Conservation (phyloP, 306 rosid species). For the Lathyrus tuberosus region DNA sequence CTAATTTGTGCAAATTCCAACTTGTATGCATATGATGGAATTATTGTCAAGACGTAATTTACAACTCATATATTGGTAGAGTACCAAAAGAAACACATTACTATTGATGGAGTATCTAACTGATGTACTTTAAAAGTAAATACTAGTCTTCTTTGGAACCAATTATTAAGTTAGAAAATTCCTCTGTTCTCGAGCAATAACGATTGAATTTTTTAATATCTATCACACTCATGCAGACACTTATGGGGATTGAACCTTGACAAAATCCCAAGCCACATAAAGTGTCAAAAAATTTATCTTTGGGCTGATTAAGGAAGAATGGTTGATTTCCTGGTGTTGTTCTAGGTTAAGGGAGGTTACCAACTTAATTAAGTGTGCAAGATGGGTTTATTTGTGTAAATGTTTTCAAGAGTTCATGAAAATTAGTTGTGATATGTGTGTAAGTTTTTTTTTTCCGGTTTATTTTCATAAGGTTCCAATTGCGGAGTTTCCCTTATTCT, state of each 20-base stretch:
- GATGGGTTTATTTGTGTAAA: not conserved
- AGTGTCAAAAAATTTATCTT: not conserved
- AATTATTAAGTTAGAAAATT: not conserved
- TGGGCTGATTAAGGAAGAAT: not conserved
- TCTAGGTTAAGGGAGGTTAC: not conserved
- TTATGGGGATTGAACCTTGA: not conserved
- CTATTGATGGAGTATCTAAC: not conserved
- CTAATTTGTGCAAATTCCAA: conserved; percentile 2
- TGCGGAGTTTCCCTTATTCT: too few relatives aligned
- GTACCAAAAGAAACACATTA: conserved; percentile 6
- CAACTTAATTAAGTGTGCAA: not conserved
- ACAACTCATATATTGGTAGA: not conserved
- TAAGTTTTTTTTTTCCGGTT: not conserved
- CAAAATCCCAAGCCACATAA: not conserved
- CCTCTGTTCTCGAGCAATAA: conserved; percentile 2
- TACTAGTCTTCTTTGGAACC: conserved; percentile 3
- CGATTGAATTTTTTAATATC: not conserved
- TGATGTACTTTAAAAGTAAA: not conserved
- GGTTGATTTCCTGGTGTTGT: not conserved
- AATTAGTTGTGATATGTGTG: not conserved
- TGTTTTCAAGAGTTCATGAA: too few relatives aligned
- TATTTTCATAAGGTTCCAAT: not conserved
- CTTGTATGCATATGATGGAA: conserved; percentile 20
- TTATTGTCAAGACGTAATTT: not conserved
- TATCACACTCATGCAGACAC: not conserved